These are phyloP conservation scores for Pyricularia pennisetigena DNA, from an alignment of 2,329 filamentous ascomycete genomes.

Conservation along the genomic window DNA sequence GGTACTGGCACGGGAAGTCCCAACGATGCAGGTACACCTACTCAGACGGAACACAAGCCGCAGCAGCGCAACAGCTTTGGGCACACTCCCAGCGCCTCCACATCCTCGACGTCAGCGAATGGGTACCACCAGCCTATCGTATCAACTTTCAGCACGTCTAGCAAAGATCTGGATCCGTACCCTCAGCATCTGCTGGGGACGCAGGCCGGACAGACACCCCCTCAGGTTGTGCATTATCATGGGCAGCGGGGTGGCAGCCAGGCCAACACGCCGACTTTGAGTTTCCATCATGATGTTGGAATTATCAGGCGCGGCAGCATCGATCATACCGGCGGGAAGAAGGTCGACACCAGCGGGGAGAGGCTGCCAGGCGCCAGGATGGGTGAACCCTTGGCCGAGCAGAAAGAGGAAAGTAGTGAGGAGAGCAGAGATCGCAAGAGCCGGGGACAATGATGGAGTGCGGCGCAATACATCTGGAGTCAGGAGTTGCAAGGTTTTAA, in stretches of 20 bases:
- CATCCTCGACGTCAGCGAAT: conserved; percentile 37
- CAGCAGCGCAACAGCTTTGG: conserved; percentile 34
- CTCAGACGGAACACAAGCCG: conserved; percentile 46
- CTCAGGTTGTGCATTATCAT: conserved; percentile 58
- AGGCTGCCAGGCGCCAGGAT: conserved; percentile 1
- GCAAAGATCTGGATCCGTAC: conserved; percentile 59
- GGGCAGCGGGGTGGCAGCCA: conserved; percentile 59
- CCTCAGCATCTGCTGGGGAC: conserved; percentile 55
- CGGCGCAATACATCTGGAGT: background rate
- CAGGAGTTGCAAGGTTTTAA: background rate
- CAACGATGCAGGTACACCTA: conserved; percentile 50
- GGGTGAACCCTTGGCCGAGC: background rate
- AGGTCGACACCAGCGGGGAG: background rate
- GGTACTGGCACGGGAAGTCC: conserved; percentile 40
- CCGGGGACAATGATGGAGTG: background rate
- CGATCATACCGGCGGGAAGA: conserved; percentile 19
- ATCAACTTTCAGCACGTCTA: conserved; percentile 61
- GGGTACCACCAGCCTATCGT: conserved; percentile 61
- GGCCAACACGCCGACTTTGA: conserved; percentile 51
- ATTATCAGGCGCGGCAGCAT: conserved; percentile 38
- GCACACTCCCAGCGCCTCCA: conserved; percentile 36
- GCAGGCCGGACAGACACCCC: conserved; percentile 51
- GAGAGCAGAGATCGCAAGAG: background rate
- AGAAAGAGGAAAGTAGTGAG: background rate
- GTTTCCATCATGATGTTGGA: conserved; percentile 39